These are phyloP conservation scores for Pichia kluyveri DNA, from an alignment of 805 yeast genomes.

Conservation along the genomic window DNA sequence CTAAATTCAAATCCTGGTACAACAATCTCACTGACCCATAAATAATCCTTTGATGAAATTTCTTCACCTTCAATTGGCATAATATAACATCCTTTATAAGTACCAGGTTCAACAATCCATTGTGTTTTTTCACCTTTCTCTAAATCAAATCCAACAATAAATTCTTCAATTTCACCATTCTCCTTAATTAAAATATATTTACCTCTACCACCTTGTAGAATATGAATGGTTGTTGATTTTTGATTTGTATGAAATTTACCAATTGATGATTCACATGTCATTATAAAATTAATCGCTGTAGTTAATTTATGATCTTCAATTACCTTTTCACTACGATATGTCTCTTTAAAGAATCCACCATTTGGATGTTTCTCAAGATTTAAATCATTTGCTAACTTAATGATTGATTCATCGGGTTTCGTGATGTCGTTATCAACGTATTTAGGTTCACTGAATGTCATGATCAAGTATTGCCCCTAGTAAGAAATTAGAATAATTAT, in stretches of 20 bases:
- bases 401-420: constrained; percentile 15
- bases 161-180: constrained; percentile 38
- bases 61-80: constrained; percentile 19
- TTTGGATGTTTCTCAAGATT: constrained; percentile 38
- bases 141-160: constrained; percentile 43
- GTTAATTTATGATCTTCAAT: constrained; percentile 17
- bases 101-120: constrained; percentile 59
- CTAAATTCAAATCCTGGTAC: constrained; percentile 54
- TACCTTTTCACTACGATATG: constrained; percentile 34
- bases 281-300: constrained; percentile 43
- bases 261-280: constrained; percentile 41
- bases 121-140: constrained; percentile 41
- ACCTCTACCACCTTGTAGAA: constrained; percentile 47
- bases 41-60: constrained; percentile 29
- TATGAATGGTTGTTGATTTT: constrained; percentile 44
- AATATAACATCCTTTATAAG: constrained; percentile 46
- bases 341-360: constrained; percentile 51
- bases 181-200: constrained; percentile 47
- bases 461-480: too few species aligned
- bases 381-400: constrained; percentile 28
- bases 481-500: too few species aligned
- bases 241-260: constrained; percentile 42
- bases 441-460: constrained; percentile 13
- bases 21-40: constrained; percentile 48
- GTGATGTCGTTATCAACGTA: constrained; percentile 13